A percentile compares a stretch with the other conserved stretches of the same genome.
Conservation (phyloP, 2,329 filamentous ascomycete genomes). For the Nemania diffusa region DNA sequence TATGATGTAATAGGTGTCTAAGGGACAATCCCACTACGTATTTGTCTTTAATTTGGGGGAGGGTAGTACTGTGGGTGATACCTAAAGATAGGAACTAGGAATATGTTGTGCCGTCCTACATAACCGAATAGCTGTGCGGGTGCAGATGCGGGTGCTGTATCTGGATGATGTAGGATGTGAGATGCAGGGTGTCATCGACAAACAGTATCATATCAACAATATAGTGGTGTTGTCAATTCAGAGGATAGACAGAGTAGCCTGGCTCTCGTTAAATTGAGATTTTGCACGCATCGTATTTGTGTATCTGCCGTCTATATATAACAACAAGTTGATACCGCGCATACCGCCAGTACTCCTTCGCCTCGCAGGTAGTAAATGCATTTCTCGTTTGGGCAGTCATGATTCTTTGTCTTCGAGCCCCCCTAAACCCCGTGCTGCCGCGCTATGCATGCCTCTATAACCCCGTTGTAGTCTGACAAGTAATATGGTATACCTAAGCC, state of each 20-base stretch:
- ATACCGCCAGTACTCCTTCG: background rate
- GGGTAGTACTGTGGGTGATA: background rate
- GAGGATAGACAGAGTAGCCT: background rate
- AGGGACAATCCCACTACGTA: background rate
- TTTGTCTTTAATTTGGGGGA: background rate
- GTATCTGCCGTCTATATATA: slow-evolving; percentile 3
- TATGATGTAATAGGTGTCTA: background rate
- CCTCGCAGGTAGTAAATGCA: background rate
- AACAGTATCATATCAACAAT: too few species aligned
- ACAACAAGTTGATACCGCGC: background rate
- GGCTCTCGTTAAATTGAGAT: background rate
- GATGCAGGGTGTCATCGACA: background rate
- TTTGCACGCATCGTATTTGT: background rate
- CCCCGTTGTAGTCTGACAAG: background rate
- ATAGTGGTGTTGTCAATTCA: background rate
- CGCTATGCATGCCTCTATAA: slow-evolving; percentile 11
- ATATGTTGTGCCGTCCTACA: background rate
- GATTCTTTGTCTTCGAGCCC: background rate
- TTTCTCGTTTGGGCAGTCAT: background rate
- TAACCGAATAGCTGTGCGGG: background rate
- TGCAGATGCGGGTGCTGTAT: too few species aligned
- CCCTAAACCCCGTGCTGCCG: background rate
- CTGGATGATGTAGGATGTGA: background rate
- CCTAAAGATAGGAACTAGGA: background rate
- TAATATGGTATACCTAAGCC: background rate